A percentile compares a stretch with the other conserved stretches of the same genome.
Conservation (phyloP, 2,329 filamentous ascomycete species). For the Periconia sp. region DNA sequence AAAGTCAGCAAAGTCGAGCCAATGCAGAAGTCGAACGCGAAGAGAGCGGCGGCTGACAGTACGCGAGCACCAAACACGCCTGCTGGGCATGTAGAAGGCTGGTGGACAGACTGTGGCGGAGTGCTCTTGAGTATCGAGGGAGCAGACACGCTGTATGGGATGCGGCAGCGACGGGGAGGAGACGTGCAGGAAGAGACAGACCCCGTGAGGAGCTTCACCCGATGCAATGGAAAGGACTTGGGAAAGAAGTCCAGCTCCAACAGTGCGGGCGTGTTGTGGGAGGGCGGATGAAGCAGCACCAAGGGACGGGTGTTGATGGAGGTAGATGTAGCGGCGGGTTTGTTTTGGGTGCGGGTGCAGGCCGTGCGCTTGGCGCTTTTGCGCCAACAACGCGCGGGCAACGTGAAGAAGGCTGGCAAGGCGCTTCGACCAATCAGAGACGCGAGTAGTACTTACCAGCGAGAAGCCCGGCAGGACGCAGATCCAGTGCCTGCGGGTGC, state of each 20-base stretch:
- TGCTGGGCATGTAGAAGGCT: slow-evolving; percentile 23
- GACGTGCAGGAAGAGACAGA: slow-evolving; percentile 37
- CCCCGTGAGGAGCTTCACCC: slow-evolving; percentile 32
- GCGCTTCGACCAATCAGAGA: slow-evolving; percentile 39
- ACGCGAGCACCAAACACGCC: slow-evolving; percentile 26
- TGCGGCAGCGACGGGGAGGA: slow-evolving; percentile 42
- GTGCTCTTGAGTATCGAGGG: slow-evolving; percentile 35
- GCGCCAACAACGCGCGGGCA: slow-evolving; percentile 31
- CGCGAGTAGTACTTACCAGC: slow-evolving; percentile 40
- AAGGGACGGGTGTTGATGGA: slow-evolving; percentile 45
- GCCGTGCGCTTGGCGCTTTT: slow-evolving; percentile 26
- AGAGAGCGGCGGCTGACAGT: slow-evolving; percentile 28
- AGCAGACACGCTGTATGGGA: slow-evolving; percentile 38
- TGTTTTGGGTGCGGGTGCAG: slow-evolving; percentile 45
- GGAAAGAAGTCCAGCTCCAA: slow-evolving; percentile 40
- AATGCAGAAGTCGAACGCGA: slow-evolving; percentile 20
- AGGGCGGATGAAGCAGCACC: slow-evolving; percentile 23
- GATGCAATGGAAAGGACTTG: slow-evolving; percentile 32
- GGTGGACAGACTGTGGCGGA: slow-evolving; percentile 27
- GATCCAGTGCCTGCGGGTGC: slow-evolving; percentile 15
- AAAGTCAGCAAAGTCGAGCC: slow-evolving; percentile 31
- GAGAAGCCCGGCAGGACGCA: slow-evolving; percentile 28
- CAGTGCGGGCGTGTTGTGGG: slow-evolving; percentile 30
- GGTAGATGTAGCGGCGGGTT: slow-evolving; percentile 36
- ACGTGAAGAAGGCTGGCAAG: slow-evolving; percentile 40